These are phyloP conservation scores for Nitzschia palea DNA, from an alignment of 108 stramenopile genomes.

Conservation along the genomic window DNA sequence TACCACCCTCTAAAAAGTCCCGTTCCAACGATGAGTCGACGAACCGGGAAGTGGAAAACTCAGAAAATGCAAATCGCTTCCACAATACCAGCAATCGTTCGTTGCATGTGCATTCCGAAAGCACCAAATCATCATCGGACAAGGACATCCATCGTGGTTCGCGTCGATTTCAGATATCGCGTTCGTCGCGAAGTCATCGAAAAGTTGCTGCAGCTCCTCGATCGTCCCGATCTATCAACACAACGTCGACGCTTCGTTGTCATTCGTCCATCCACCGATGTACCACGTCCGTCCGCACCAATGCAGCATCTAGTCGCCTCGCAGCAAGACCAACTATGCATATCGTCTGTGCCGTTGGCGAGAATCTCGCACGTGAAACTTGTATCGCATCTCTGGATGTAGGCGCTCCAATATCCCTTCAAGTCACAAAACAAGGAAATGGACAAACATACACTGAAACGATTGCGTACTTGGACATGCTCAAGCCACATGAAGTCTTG, in stretches of 20 bases:
- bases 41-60: too few relatives aligned
- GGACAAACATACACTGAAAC: constrained; percentile 87
- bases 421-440: constrained; percentile 83
- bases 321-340: constrained; percentile 29
- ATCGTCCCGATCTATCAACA: not conserved
- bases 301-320: not conserved
- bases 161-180: not conserved
- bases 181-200: not conserved
- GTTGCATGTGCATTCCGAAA: too few relatives aligned
- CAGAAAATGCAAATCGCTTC: too few relatives aligned
- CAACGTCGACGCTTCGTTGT: constrained; percentile 1
- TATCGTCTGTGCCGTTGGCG: constrained; percentile 74
- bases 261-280: too few relatives aligned
- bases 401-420: constrained; percentile 59
- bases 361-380: constrained; percentile 88
- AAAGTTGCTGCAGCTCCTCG: not conserved
- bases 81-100: too few relatives aligned
- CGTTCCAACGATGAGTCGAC: too few relatives aligned
- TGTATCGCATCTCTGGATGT: constrained; percentile 83
- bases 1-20: too few relatives aligned
- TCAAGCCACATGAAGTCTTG: constrained; percentile 79
- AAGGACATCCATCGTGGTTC: not conserved
- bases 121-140: too few relatives aligned
- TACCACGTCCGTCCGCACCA: not conserved
- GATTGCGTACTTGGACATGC: constrained; percentile 63